Evolutionary conservation across 2,329 filamentous ascomycete genomes (phyloP).

Genomic region (Penicillium aurantiogriseum): DNA sequence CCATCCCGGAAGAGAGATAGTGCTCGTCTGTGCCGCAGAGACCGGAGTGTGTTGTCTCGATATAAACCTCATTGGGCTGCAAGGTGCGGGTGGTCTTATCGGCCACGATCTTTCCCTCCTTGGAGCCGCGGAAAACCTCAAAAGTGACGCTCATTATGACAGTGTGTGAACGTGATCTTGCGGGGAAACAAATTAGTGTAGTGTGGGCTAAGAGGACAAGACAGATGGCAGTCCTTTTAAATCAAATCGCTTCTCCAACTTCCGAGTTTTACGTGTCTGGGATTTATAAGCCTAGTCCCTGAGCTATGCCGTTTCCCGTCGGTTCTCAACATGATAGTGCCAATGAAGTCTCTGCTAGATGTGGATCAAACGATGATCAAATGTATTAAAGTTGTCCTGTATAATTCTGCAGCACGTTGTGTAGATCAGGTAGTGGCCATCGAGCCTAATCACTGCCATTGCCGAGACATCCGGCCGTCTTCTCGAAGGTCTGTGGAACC

Average conservation of each 20-base stretch:
- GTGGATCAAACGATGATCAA: constrained; percentile 2
- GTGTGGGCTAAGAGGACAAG: not conserved
- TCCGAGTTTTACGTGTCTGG: not conserved
- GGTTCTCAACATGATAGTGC: not conserved
- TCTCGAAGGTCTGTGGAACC: not conserved
- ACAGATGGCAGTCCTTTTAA: not conserved
- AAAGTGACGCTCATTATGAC: constrained; percentile 25
- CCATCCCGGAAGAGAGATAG: constrained; percentile 23
- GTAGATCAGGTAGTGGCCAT: not conserved
- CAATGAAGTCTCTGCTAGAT: not conserved
- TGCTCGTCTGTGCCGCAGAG: constrained; percentile 30
- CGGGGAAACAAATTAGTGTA: not conserved
- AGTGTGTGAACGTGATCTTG: not conserved
- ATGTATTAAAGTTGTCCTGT: constrained; percentile 2
- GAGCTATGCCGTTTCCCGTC: not conserved
- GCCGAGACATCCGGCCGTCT: not conserved
- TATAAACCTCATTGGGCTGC: constrained; percentile 24
- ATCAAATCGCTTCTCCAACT: not conserved
- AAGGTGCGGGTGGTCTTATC: constrained; percentile 27
- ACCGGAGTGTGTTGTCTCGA: constrained; percentile 30
- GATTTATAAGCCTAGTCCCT: not conserved
- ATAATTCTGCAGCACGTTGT: constrained; percentile 4
- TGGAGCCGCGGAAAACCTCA: constrained; percentile 29
- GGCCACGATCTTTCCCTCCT: constrained; percentile 25
- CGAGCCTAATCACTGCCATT: not conserved